Evolutionary conservation across 2,329 filamentous ascomycete genomes (phyloP).

Genomic region (Cordyceps javanica): DNA sequence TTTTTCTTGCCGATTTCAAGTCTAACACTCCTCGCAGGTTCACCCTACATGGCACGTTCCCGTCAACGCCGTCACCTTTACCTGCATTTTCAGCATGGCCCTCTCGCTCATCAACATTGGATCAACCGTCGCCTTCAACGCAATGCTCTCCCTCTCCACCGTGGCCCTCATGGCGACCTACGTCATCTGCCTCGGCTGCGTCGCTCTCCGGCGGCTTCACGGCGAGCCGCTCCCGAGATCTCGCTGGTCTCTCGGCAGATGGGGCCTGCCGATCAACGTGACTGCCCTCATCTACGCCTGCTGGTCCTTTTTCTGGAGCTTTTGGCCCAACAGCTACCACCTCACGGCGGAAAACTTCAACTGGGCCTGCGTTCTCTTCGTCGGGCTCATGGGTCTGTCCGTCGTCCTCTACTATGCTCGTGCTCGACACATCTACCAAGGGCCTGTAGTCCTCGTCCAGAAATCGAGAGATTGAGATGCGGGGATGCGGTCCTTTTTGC

Average conservation of each 20-base stretch:
- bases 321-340: conserved; percentile 16
- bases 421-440: conserved; percentile 3
- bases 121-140: conserved; percentile 17
- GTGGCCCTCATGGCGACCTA: conserved; percentile 17
- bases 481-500: too few species aligned
- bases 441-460: neutral
- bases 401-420: neutral
- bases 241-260: conserved; percentile 15
- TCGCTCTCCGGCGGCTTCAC: conserved; percentile 12
- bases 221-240: conserved; percentile 14
- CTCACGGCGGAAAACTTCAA: conserved; percentile 15
- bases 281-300: conserved; percentile 7
- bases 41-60: conserved; percentile 12
- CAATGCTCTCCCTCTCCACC: conserved; percentile 15
- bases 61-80: conserved; percentile 14
- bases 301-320: conserved; percentile 18
- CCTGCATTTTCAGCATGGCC: conserved; percentile 10
- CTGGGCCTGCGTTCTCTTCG: conserved; percentile 14
- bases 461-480: neutral
- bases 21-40: neutral
- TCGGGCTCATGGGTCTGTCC: conserved; percentile 7
- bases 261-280: conserved; percentile 14
- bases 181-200: conserved; percentile 15
- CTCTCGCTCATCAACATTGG: conserved; percentile 15
- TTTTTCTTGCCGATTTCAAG: too few species aligned